Evolutionary conservation across 345 rosid species (phyloP), one percentile per base, ranked within the genome.

Genomic region (Citrus cavaleriei): DNA sequence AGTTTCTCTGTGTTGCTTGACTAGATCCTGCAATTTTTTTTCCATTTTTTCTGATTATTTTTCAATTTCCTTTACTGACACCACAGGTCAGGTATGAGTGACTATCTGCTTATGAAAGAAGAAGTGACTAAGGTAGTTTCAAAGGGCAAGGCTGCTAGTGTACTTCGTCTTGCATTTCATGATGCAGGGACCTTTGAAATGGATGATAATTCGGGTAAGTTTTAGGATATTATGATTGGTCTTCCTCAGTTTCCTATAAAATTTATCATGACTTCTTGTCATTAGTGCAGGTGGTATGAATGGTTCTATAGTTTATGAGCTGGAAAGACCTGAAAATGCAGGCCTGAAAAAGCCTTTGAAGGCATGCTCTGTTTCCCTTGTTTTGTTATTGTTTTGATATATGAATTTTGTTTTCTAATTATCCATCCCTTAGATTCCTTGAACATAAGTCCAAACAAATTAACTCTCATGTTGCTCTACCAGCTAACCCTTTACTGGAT

Each of bases 151-250:
- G 98, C 99, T 75, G 93, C 98, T 35, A 98, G 98, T 63, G 91
- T 95, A 74, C 99, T 95, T 86, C 98, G 99, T 78, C 89, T 93
- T 73, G 98, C 88, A 68, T 95, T 95, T 86, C 99, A 93, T 86
- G 99, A 95, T 81, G 99, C 96, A n/a, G 99, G 97, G 81, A 93
- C 99, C 67, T 95, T 87, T 81, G 96, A 91, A 32, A 68, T 85
- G 62, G 81, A 81, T 76, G 87, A 80, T 55, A 81, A 84, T 67
- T 84, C 93, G 72, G 99, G 99, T 93, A 70, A 5, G 42, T 72
- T 27, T 70, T 49, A 7, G 37, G 0, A 12, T 70, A 8, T 16
- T 28, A 49, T 16, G n/a, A 42, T 70, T 70, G 6, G 7, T 37
- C 27, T 22, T 76, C 57, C 42, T 21, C 30, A 6, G 14, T 74